Conservation (phyloP, 192 early-diverging fungal species). For the Coemansia sp. region DNA sequence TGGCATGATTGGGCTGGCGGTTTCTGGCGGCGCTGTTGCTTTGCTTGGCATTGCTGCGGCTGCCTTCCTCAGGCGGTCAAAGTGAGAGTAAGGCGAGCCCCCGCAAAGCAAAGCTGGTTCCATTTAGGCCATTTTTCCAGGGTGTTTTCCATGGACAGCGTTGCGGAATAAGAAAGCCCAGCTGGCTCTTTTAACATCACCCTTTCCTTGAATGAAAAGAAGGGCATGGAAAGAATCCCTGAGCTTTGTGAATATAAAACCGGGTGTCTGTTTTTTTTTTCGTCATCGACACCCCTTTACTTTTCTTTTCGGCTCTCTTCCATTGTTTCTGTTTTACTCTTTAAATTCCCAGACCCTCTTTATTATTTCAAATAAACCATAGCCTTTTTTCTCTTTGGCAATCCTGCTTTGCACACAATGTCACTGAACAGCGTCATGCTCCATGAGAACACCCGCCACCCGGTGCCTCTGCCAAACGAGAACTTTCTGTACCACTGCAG, state of each 20-base stretch:
- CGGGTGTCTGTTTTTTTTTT: neutral
- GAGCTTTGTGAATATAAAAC: neutral
- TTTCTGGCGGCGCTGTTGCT: conserved; percentile 74
- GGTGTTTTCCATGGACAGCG: no score
- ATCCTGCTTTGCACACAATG: conserved; percentile 9
- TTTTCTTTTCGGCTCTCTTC: neutral
- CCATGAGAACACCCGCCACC: conserved; percentile 35
- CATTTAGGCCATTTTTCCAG: no score
- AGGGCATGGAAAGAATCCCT: neutral
- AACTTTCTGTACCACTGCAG: conserved; percentile 53
- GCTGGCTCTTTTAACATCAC: no score
- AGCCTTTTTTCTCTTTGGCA: neutral
- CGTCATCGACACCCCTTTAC: neutral
- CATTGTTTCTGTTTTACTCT: neutral
- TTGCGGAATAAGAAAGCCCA: no score
- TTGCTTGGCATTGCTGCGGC: conserved; percentile 58
- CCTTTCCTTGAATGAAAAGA: no score
- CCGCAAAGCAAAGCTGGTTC: no score
- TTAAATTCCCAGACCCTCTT: no score
- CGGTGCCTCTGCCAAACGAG: conserved; percentile 40
- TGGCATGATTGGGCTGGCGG: conserved; percentile 84
- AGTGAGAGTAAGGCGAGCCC: conserved; percentile 12
- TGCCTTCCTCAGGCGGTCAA: conserved; percentile 49
- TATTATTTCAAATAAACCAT: no score
- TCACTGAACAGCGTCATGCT: conserved; percentile 49